Base-by-base conservation (phyloP, 2,329 filamentous ascomycete genomes). In the Aspergillus flavus region DNA sequence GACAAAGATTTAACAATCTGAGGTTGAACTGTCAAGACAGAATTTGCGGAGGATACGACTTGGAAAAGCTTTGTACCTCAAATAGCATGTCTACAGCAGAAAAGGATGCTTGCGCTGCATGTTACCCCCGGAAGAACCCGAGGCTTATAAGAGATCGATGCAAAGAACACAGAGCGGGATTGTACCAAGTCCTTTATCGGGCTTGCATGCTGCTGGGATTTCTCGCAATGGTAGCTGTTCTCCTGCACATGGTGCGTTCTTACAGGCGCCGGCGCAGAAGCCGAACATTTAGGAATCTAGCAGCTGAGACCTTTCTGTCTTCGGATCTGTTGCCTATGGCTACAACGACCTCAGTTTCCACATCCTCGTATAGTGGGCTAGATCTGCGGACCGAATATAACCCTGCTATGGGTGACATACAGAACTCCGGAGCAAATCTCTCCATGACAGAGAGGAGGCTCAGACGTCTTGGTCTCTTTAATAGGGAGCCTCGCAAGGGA, bases 401-500 rank as follows among this genome's bases (percentile, higher is more conserved):
- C 3, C 48, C 19, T 34, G 10, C 16, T 12, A 52, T 52, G 26
- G 28, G 19, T 12, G n/a, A 28, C 48, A 58, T n/a, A 32, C 28
- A 32, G n/a, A 21, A 19, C n/a, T 55, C 34, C 34, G 32, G 9
- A 21, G 16, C 26, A 52, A 32, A 52, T 34, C 19, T 21, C 52
- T 26, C 21, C n/a, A n/a, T 26, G 21, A 39, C 34, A 41, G 21
- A 39, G 34, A n/a, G 23, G 23, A 52, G 23, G 39, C 46, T 30
- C 12, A 39, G 23, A 43, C 36, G 34, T 12, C 48, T 52, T 48
- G 57, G 34, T 21, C 12, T 50, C 28, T 59, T 65, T n/a, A 50
- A 58, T 6, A 65, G 41, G 52, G 62, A 46, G 9, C 46, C 56
- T 48, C 68, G 69, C 41, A 66, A 62, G 36, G 58, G 62, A 41